Evolutionary conservation across 257 asterid species (phyloP).

Genomic region (Rauvolfia tetraphylla): DNA sequence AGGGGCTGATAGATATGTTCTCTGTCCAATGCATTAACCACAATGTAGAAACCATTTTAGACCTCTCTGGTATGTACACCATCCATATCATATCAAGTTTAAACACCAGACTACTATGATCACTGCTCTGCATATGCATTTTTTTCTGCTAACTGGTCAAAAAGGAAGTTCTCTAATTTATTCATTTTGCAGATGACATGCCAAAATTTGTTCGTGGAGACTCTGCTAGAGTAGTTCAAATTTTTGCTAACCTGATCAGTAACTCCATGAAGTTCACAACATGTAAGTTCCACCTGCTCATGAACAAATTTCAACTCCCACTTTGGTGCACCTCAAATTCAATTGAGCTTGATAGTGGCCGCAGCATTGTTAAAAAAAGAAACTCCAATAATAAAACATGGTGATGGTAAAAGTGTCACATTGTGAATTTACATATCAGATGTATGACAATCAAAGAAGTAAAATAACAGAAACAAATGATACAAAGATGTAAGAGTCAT

Average conservation of each 20-base stretch:
- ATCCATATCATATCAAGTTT: background rate
- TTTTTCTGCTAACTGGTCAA: constrained; percentile 3
- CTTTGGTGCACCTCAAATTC: background rate
- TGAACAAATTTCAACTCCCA: background rate
- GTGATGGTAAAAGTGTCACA: background rate
- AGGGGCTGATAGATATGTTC: constrained; percentile 90
- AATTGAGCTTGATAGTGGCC: background rate
- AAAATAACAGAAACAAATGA: background rate
- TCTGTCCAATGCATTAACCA: constrained; percentile 90
- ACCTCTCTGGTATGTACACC: constrained; percentile 61
- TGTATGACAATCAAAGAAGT: background rate
- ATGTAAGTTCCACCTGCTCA: constrained; percentile 42
- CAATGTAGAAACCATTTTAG: constrained; percentile 80
- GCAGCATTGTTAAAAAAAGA: background rate
- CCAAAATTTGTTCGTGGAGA: constrained; percentile 84
- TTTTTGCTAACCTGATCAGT: constrained; percentile 76
- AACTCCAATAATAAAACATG: background rate
- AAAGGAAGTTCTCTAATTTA: constrained; percentile 12
- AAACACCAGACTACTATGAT: background rate
- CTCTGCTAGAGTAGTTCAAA: constrained; percentile 87
- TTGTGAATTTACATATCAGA: background rate
- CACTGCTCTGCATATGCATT: background rate
- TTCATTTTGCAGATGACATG: constrained; percentile 68
- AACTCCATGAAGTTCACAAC: constrained; percentile 86
- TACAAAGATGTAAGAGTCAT: background rate